Conservation (phyloP, 306 rosid species). For the Datisca glomerata region DNA sequence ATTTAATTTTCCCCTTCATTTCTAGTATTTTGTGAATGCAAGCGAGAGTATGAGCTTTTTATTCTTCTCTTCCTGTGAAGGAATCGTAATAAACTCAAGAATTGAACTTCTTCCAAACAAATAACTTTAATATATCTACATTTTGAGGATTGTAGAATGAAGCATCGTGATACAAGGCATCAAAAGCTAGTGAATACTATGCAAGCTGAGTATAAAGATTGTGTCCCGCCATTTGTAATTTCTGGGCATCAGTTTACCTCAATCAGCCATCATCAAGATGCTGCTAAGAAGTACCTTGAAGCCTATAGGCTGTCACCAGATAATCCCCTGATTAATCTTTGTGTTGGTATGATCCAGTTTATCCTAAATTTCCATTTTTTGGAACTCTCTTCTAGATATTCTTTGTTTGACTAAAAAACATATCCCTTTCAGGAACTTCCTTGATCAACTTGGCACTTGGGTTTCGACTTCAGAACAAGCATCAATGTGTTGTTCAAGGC, state of each 20-base stretch:
- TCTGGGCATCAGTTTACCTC: constrained; percentile 63
- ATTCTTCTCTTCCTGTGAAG: no score
- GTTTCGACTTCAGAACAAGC: constrained; percentile 84
- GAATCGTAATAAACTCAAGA: no score
- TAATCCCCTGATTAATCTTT: constrained; percentile 69
- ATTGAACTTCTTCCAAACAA: no score
- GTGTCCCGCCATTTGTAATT: constrained; percentile 70
- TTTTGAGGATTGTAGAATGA: constrained; percentile 41
- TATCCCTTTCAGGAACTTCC: constrained; percentile 47
- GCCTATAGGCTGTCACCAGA: constrained; percentile 67
- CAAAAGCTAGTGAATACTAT: constrained; percentile 49
- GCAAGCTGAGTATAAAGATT: constrained; percentile 51
- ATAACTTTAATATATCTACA: no score
- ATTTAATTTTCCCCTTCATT: no score
- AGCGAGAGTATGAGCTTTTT: no score
- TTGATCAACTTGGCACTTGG: constrained; percentile 76
- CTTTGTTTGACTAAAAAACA: background rate
- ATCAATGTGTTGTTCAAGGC: constrained; percentile 79
- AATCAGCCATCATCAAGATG: constrained; percentile 78
- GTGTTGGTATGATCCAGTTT: constrained; percentile 50
- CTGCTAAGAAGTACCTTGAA: constrained; percentile 82
- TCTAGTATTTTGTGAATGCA: no score
- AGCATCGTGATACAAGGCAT: constrained; percentile 65
- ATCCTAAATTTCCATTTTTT: background rate
- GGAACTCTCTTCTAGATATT: background rate